A percentile compares a stretch with the other conserved stretches of the same genome.
These are phyloP conservation scores for Schrenkiella parvula DNA, from an alignment of 345 rosid species.

Conservation along the genomic window DNA sequence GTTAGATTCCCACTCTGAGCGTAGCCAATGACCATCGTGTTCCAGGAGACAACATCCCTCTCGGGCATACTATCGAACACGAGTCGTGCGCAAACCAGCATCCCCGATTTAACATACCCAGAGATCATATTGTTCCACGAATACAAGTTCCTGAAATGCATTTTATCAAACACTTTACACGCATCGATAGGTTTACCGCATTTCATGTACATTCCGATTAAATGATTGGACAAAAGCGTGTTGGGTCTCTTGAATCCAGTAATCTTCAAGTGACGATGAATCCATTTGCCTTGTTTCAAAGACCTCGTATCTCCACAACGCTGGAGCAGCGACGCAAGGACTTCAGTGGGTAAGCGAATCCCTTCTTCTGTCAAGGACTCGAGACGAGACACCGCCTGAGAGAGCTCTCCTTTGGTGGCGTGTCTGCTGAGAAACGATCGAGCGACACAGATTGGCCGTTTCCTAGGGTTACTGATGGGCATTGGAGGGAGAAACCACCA, in stretches of 20 bases:
- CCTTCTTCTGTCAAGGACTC: slow-evolving; percentile 46
- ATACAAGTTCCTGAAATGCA: slow-evolving; percentile 56
- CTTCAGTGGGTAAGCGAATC: slow-evolving; percentile 47
- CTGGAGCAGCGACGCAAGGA: slow-evolving; percentile 43
- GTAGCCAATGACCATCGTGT: slow-evolving; percentile 68
- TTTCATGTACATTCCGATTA: slow-evolving; percentile 47
- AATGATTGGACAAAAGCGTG: slow-evolving; percentile 48
- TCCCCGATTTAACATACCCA: slow-evolving; percentile 65
- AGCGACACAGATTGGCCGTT: slow-evolving; percentile 37
- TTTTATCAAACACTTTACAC: slow-evolving; percentile 58
- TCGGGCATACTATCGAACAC: slow-evolving; percentile 74
- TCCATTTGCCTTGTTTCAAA: slow-evolving; percentile 56
- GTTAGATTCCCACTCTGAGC: slow-evolving; percentile 40
- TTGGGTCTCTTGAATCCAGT: slow-evolving; percentile 49
- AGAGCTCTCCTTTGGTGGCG: slow-evolving; percentile 40
- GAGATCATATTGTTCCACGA: slow-evolving; percentile 69
- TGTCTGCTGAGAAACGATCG: slow-evolving; percentile 35
- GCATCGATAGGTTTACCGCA: slow-evolving; percentile 50
- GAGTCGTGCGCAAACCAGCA: slow-evolving; percentile 47
- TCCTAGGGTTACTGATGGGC: slow-evolving; percentile 41
- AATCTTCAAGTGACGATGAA: slow-evolving; percentile 79
- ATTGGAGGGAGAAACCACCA: slow-evolving; percentile 50
- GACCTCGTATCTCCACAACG: slow-evolving; percentile 46
- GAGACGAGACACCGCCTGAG: slow-evolving; percentile 51
- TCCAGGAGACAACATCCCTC: slow-evolving; percentile 74